Percentiles rank a stretch among this genome's conserved stretches.
Evolutionary conservation across 768 basidiomycete genomes (phyloP).

Genomic region (Astraeus odoratus): DNA sequence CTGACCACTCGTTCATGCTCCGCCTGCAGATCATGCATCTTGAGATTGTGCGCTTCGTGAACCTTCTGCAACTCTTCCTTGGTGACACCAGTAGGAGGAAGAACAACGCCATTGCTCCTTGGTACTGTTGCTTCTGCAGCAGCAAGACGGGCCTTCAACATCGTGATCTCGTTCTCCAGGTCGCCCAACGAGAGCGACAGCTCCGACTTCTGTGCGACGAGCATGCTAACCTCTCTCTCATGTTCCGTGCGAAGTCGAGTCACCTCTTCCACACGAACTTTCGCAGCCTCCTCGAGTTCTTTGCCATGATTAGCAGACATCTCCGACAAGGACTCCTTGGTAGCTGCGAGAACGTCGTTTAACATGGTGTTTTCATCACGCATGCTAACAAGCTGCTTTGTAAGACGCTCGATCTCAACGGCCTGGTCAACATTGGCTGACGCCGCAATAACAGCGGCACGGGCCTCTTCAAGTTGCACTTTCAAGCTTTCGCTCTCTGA

Average conservation of each 20-base stretch:
- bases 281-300: constrained; percentile 74
- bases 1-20: constrained; percentile 55
- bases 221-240: constrained; percentile 50
- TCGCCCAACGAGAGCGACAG: constrained; percentile 60
- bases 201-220: constrained; percentile 57
- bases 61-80: constrained; percentile 72
- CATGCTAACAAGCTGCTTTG: constrained; percentile 49
- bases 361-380: constrained; percentile 65
- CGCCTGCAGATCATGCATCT: constrained; percentile 66
- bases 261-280: constrained; percentile 62
- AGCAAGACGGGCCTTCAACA: constrained; percentile 46
- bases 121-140: constrained; percentile 43
- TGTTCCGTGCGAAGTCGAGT: constrained; percentile 53
- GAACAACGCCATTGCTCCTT: constrained; percentile 47
- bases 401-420: constrained; percentile 49
- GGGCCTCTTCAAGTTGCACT: constrained; percentile 59
- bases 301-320: constrained; percentile 61
- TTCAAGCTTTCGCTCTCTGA: constrained; percentile 51
- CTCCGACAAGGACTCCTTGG: constrained; percentile 63
- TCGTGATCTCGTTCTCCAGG: constrained; percentile 71
- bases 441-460: constrained; percentile 35
- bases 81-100: constrained; percentile 41
- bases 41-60: constrained; percentile 82
- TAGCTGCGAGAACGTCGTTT: constrained; percentile 59
- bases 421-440: constrained; percentile 42